These are phyloP conservation scores for Ambispora gerdemannii DNA, from an alignment of 192 early-diverging fungal genomes.

Conservation along the genomic window DNA sequence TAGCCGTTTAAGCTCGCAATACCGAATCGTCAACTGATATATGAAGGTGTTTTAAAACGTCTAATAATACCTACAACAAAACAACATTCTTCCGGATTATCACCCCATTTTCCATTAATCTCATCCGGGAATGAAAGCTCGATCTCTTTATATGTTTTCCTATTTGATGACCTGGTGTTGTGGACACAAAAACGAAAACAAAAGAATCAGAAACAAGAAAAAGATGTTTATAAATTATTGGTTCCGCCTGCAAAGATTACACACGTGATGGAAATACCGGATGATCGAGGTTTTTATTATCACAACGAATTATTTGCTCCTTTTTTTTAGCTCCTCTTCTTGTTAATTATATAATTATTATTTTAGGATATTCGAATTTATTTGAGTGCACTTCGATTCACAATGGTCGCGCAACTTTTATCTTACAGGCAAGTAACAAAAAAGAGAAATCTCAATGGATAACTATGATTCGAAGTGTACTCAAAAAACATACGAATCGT, in stretches of 20 bases:
- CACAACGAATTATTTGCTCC: not conserved
- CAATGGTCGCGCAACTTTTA: not conserved
- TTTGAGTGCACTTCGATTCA: slow-evolving; percentile 1
- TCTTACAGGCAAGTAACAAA: not conserved
- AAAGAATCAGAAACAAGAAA: slow-evolving; percentile 2
- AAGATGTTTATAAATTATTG: not conserved
- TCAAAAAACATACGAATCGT: slow-evolving; percentile 1
- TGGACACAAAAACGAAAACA: not conserved
- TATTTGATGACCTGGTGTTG: not conserved
- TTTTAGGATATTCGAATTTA: not conserved
- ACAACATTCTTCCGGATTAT: too few relatives aligned
- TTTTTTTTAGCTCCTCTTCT: not conserved
- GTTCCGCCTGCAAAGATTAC: not conserved
- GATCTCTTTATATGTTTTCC: not conserved
- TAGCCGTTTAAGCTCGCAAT: not conserved
- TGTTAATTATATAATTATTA: not conserved
- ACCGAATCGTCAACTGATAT: not conserved
- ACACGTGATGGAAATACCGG: not conserved
- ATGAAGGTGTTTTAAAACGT: not conserved
- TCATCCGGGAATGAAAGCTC: not conserved
- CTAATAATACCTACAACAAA: not conserved
- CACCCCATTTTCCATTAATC: too few relatives aligned
- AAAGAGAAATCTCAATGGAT: slow-evolving; percentile 1
- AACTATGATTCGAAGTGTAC: not conserved
- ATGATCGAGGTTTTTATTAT: not conserved